A percentile compares a stretch with the other conserved stretches of the same genome.
These are phyloP conservation scores for Psilocybe tampanensis DNA, from an alignment of 768 basidiomycete genomes.

Conservation along the genomic window DNA sequence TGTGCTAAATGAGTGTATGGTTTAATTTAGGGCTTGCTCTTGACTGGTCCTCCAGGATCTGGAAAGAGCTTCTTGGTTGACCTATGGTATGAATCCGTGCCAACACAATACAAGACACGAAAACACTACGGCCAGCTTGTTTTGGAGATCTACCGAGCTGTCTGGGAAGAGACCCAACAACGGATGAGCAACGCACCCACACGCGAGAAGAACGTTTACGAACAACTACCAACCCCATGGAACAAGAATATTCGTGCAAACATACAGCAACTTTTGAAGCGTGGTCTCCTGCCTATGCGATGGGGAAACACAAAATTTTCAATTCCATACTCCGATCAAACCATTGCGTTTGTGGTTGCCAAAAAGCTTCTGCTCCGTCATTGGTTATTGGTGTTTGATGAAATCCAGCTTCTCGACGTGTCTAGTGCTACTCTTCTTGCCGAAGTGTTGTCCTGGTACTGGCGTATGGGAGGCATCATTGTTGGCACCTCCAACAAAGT, in stretches of 20 bases:
- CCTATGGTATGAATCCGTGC: conserved; percentile 55
- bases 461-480: conserved; percentile 63
- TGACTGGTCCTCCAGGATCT: conserved; percentile 55
- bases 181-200: conserved; percentile 28
- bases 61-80: conserved; percentile 59
- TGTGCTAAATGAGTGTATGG: neutral
- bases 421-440: conserved; percentile 54
- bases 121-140: conserved; percentile 62
- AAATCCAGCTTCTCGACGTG: conserved; percentile 62
- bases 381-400: conserved; percentile 59
- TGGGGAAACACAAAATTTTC: conserved; percentile 27
- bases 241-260: conserved; percentile 25
- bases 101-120: conserved; percentile 53
- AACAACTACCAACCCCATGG: conserved; percentile 26
- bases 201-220: neutral
- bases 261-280: conserved; percentile 33
- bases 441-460: conserved; percentile 61
- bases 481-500: conserved; percentile 52
- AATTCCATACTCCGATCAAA: conserved; percentile 29
- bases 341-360: conserved; percentile 48
- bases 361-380: conserved; percentile 45
- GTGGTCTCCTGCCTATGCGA: conserved; percentile 27
- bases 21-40: conserved; percentile 43
- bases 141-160: conserved; percentile 54
- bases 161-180: conserved; percentile 51